These are phyloP conservation scores for Rubia tinctorum DNA, from an alignment of 305 asterid genomes.

Conservation along the genomic window DNA sequence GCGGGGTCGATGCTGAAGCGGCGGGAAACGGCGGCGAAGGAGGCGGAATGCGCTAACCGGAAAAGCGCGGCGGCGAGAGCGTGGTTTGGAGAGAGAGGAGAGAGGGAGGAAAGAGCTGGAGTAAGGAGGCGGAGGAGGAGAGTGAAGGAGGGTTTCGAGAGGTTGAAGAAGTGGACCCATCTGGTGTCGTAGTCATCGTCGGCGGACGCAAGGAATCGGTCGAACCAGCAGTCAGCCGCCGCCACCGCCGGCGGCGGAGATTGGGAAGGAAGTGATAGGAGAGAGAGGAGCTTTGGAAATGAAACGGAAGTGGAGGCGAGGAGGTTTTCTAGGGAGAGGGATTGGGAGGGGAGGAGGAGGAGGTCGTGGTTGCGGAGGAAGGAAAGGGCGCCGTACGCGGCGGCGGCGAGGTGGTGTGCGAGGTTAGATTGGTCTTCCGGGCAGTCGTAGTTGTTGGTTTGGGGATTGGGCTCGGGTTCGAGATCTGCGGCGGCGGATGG, in stretches of 20 bases:
- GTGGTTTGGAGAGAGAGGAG: slow-evolving; percentile 45
- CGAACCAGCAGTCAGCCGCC: slow-evolving; percentile 41
- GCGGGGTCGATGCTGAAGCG: slow-evolving; percentile 61
- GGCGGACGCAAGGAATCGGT: slow-evolving; percentile 42
- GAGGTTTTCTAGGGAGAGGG: slow-evolving; percentile 65
- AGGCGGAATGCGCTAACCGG: slow-evolving; percentile 63
- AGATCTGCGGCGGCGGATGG: background rate
- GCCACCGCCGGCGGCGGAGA: slow-evolving; percentile 29
- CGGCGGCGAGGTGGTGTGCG: slow-evolving; percentile 57
- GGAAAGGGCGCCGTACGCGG: slow-evolving; percentile 59
- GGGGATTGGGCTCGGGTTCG: background rate
- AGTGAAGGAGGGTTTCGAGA: slow-evolving; percentile 70
- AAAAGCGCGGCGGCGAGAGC: slow-evolving; percentile 72
- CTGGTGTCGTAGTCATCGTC: slow-evolving; percentile 23
- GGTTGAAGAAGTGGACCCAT: slow-evolving; percentile 68
- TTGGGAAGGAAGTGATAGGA: slow-evolving; percentile 23
- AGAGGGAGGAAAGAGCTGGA: slow-evolving; percentile 54
- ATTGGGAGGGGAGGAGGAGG: slow-evolving; percentile 65
- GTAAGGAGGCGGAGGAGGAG: slow-evolving; percentile 78
- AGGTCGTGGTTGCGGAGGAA: slow-evolving; percentile 78
- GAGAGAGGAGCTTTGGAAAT: slow-evolving; percentile 30
- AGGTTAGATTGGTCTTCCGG: slow-evolving; percentile 38
- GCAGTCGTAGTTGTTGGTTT: slow-evolving; percentile 20
- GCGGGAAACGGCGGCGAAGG: slow-evolving; percentile 55
- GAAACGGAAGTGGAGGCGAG: slow-evolving; percentile 54